phyloP scores from a whole-genome alignment of 1,284 basidiomycete species.

The Paramarasmius palmivorus region DNA sequence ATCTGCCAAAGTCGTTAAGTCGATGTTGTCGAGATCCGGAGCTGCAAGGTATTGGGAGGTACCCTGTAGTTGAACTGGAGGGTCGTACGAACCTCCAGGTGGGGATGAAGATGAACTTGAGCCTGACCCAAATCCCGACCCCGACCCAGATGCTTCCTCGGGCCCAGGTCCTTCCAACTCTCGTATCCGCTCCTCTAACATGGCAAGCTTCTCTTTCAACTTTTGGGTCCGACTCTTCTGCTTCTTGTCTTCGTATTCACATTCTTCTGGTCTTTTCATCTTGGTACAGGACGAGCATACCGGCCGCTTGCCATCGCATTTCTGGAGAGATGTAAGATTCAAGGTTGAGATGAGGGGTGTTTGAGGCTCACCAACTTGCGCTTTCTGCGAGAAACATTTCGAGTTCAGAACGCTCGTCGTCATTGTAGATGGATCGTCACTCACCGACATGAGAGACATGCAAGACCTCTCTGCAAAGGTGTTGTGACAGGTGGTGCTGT shows the following conservation, averaged over 20 bases:
- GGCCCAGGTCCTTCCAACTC: conserved; percentile 52
- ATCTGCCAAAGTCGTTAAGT: conserved; percentile 7
- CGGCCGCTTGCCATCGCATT: conserved; percentile 61
- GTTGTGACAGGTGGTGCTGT: conserved; percentile 12
- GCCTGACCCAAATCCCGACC: conserved; percentile 14
- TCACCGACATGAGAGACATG: conserved; percentile 57
- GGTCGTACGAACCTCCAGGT: conserved; percentile 6
- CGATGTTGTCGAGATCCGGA: conserved; percentile 10
- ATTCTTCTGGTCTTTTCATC: conserved; percentile 52
- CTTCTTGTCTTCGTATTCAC: conserved; percentile 62
- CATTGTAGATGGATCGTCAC: conserved; percentile 17
- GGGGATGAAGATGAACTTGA: conserved; percentile 13
- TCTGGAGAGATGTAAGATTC: conserved; percentile 36
- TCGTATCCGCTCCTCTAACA: conserved; percentile 53
- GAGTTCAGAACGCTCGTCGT: neutral
- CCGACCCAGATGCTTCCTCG: conserved; percentile 21
- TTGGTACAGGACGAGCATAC: conserved; percentile 57
- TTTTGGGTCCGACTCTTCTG: conserved; percentile 62
- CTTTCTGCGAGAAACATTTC: conserved; percentile 36
- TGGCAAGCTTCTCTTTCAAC: conserved; percentile 54
- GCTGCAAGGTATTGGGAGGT: neutral
- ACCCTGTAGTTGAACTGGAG: neutral
- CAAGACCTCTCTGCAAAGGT: conserved; percentile 55
- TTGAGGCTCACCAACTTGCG: conserved; percentile 52
- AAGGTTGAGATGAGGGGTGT: conserved; percentile 8